Base-by-base conservation (phyloP, 2,329 filamentous ascomycete species). In the Tolypocladium ophioglossoides region DNA sequence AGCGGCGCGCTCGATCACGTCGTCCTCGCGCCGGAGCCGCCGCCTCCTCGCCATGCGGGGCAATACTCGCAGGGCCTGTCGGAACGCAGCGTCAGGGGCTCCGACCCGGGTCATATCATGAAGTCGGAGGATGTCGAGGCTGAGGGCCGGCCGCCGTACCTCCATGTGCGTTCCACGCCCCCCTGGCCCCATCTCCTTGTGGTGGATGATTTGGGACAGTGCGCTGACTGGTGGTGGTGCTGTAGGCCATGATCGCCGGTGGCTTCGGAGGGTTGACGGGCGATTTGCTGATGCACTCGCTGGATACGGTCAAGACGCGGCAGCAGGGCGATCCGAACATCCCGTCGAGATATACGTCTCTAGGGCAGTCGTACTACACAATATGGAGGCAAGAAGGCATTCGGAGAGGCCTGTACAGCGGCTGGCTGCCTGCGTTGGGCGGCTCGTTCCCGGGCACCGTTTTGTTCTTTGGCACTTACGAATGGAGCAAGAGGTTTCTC, bases 201-300 rank as follows among this genome's bases (percentile, higher is more conserved):
- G 22, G 9, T 12, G 12, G 24, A 20, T 27, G 40, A 5, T 16
- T 6, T 4, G 44, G 27, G 44, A 20, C 44, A 16, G 22, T 47
- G 49, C 20, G 46, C 39, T 55, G 41, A 52, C 44, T 41, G 46
- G 37, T 54, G 24, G 44, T 32, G 44, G 27, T 52, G 52, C 58
- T 53, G 58, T 56, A 96, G 90, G 85, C 88, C 68, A 99, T 97
- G 91, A 78, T 99, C 65, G 94, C 94, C 37, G 94, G 94, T 66
- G 94, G 92, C 56, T 77, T 95, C 52, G 94, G 95, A 66, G 94
- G 94, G 52, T 91, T 89, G 18, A 95, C 87, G 54, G 94, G 95
- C 56, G 94, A 99, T 71, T 87, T 99, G 80, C 77, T 99, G 61
- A 99, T 99, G 94, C 94, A 99, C 74, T 97, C 92, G 48, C 81